A percentile compares a stretch with the other conserved stretches of the same genome.
Evolutionary conservation across 2,329 filamentous ascomycete species (phyloP).

Genomic region (Graphiopsis chlorocephala): DNA sequence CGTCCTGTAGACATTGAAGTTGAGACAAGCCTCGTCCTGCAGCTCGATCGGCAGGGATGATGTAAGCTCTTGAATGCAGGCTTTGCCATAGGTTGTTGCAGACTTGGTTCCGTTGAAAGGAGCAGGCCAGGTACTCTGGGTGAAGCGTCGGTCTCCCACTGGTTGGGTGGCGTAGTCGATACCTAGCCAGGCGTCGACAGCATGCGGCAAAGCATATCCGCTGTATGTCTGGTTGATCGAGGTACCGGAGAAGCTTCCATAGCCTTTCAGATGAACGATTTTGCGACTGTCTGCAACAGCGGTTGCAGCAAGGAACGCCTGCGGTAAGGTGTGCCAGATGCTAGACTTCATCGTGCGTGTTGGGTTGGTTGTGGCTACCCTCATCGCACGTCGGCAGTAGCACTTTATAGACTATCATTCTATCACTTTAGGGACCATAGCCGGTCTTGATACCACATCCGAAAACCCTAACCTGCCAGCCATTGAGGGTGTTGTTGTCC

Average conservation of each 20-base stretch:
- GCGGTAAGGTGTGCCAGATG: background rate
- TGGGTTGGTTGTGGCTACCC: background rate
- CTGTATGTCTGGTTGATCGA: conserved; percentile 8
- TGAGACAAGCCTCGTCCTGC: conserved; percentile 55
- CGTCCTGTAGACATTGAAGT: conserved; percentile 57
- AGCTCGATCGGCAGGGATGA: background rate
- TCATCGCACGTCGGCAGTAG: background rate
- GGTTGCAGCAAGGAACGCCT: background rate
- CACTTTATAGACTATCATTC: background rate
- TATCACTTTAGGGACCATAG: background rate
- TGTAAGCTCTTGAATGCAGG: conserved; percentile 34
- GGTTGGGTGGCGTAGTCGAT: conserved; percentile 10
- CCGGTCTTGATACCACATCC: background rate
- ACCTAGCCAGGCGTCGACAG: conserved; percentile 9
- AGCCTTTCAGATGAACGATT: background rate
- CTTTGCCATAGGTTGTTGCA: conserved; percentile 32
- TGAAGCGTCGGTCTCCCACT: conserved; percentile 11
- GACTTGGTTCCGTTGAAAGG: conserved; percentile 1
- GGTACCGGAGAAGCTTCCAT: conserved; percentile 11
- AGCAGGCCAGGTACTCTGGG: background rate
- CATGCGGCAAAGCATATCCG: conserved; percentile 2
- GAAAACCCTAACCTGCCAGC: background rate
- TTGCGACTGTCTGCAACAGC: background rate
- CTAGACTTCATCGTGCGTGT: background rate
- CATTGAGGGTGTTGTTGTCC: background rate